Base-by-base conservation (phyloP, 176 grass and related monocot species). In the Avena atlantica region DNA sequence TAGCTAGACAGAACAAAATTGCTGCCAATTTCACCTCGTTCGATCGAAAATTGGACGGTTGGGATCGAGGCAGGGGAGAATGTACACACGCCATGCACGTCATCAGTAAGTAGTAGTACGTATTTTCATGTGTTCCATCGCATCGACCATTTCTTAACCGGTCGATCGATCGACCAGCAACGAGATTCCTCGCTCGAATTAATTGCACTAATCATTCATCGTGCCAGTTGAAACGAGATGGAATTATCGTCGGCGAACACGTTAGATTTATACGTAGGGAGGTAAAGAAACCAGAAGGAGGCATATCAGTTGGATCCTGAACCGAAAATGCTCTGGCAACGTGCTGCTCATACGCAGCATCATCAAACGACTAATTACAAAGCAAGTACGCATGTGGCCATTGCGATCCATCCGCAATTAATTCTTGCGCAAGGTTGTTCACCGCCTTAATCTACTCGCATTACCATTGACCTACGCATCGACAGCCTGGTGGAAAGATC, bases 401-500 rank as follows among this genome's bases (percentile, higher is more conserved):
- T 42, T 6, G 40, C 31, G 31, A 34, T 34, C 31, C 3, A 42
- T 42, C 40, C 6, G 40, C 40, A 42, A 42, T 42, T 42, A 42
- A 42, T 42, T 42, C 40, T 42, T 8, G 1, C 40, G 40, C 40
- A 42, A 42, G 40, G 24, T 51, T n/a, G 55, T 58, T 48, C 76
- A 24, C 70, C 0, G 71, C 40, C 40, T 67, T 81, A 76, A 50
- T 71, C 58, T 34, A 52, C 76, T 88, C 23, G 62, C 72, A 75
- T 85, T 21, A 81, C 40, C 73, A 88, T 88, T 88, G 73, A 88
- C 82, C 74, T 84, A 51, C 29, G 80, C 9, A 56, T 85, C 50
- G 78, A 90, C 88, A 90, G 88, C 83, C 88, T 90, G 83, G 78
- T 76, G 70, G 78, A 44, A 79, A 40, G 70, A 89, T 86, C 78